phyloP scores from a whole-genome alignment of 164 flowering plant species.

The Vitis riparia region DNA sequence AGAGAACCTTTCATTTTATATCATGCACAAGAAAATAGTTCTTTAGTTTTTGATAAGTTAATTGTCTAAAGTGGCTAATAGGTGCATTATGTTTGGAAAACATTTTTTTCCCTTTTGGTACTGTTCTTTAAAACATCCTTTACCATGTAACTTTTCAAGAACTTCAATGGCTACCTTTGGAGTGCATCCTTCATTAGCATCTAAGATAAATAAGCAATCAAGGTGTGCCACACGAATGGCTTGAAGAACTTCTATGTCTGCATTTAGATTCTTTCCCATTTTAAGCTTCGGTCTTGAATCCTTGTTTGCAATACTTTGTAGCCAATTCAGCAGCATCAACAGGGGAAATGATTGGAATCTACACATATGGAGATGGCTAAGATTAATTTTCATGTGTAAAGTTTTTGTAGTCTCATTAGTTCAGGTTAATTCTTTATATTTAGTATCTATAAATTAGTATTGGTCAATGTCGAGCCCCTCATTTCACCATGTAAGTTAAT shows the following conservation, averaged over 20 bases:
- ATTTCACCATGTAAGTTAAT: too few relatives aligned
- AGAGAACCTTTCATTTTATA: not conserved
- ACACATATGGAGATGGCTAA: constrained; percentile 11
- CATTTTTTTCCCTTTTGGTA: too few relatives aligned
- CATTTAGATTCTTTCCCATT: constrained; percentile 76
- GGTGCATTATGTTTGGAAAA: too few relatives aligned
- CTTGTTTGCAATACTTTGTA: constrained; percentile 58
- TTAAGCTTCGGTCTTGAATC: constrained; percentile 88
- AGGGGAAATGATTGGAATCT: constrained; percentile 90
- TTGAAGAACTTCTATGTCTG: constrained; percentile 79
- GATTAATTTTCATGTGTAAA: not conserved
- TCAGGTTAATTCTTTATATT: too few relatives aligned
- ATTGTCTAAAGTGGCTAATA: not conserved
- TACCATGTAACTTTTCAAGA: constrained; percentile 75
- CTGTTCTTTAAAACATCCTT: not conserved
- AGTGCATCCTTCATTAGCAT: constrained; percentile 92
- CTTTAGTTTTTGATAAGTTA: not conserved
- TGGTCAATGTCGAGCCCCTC: not conserved
- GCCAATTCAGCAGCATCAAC: constrained; percentile 74
- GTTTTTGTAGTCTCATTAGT: too few relatives aligned
- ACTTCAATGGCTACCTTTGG: constrained; percentile 75
- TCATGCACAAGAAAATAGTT: not conserved
- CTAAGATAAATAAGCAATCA: constrained; percentile 72
- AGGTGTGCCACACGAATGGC: constrained; percentile 74
- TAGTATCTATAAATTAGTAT: not conserved